Conservation (phyloP, 2,329 filamentous ascomycete genomes). For the Colletotrichum sidae region DNA sequence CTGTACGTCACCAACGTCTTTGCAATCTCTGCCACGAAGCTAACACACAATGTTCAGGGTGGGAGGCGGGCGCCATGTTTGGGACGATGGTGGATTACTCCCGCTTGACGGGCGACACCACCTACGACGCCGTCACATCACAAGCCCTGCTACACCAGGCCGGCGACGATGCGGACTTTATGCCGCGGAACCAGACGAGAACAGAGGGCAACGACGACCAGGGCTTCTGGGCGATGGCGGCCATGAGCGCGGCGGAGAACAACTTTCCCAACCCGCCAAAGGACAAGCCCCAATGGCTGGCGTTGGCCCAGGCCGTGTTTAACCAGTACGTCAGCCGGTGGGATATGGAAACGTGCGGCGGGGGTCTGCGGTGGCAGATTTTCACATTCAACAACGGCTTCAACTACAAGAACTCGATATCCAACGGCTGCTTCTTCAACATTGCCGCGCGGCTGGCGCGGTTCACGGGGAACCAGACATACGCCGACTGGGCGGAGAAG, state of each 20-base stretch:
- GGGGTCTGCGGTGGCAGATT: conserved; percentile 89
- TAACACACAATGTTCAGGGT: conserved; percentile 59
- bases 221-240: conserved; percentile 87
- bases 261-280: conserved; percentile 76
- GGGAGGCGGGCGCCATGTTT: conserved; percentile 80
- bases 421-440: conserved; percentile 78
- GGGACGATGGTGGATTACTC: conserved; percentile 79
- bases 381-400: conserved; percentile 80
- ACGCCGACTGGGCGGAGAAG: conserved; percentile 79
- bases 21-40: conserved; percentile 60
- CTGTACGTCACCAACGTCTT: conserved; percentile 63
- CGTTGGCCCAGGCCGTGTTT: conserved; percentile 81
- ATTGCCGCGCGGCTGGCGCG: conserved; percentile 77
- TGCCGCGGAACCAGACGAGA: conserved; percentile 74
- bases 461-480: conserved; percentile 84
- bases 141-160: conserved; percentile 72
- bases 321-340: conserved; percentile 80
- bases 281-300: conserved; percentile 79
- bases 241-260: conserved; percentile 82
- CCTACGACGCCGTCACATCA: conserved; percentile 70
- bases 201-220: conserved; percentile 79
- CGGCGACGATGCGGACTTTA: conserved; percentile 70
- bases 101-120: conserved; percentile 74
- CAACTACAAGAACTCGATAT: conserved; percentile 76
- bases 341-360: conserved; percentile 74